phyloP scores from a whole-genome alignment of 495 filamentous ascomycete genomes.

The Neurospora sp. region DNA sequence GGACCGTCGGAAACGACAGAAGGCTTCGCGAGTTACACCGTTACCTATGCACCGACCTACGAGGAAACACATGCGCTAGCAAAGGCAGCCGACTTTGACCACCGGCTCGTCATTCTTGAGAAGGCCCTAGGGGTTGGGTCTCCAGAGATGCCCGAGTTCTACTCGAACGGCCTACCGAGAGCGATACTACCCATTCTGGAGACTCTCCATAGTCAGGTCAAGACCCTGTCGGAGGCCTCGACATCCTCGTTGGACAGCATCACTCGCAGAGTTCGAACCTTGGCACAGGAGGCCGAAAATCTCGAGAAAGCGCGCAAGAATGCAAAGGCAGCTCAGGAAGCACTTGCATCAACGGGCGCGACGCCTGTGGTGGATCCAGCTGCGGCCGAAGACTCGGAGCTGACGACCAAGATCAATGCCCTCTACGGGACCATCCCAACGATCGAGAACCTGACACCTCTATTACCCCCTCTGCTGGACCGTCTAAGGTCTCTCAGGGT shows the following conservation, averaged over 20 bases:
- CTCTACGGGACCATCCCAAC: constrained; percentile 82
- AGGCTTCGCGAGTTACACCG: constrained; percentile 36
- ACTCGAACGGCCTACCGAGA: constrained; percentile 43
- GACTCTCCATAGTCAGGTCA: constrained; percentile 60
- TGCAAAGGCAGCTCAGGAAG: constrained; percentile 56
- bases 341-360: constrained; percentile 40
- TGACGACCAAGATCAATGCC: constrained; percentile 78
- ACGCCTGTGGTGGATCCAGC: constrained; percentile 20
- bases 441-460: constrained; percentile 75
- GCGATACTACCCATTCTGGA: constrained; percentile 75
- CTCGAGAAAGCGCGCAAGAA: constrained; percentile 62
- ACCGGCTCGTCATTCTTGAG: constrained; percentile 68
- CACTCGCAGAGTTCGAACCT: constrained; percentile 57
- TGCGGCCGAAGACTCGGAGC: constrained; percentile 45
- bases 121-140: constrained; percentile 68
- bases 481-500: constrained; percentile 71
- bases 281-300: constrained; percentile 70
- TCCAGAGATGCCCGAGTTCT: constrained; percentile 53
- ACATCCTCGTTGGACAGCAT: constrained; percentile 64
- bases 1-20: background rate
- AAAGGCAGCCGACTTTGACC: constrained; percentile 80
- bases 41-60: constrained; percentile 46
- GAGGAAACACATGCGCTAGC: constrained; percentile 57
- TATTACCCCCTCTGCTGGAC: constrained; percentile 78
- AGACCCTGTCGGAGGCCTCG: constrained; percentile 51